Base-by-base conservation (phyloP, 1,284 basidiomycete species). In the Trametes versicolor region DNA sequence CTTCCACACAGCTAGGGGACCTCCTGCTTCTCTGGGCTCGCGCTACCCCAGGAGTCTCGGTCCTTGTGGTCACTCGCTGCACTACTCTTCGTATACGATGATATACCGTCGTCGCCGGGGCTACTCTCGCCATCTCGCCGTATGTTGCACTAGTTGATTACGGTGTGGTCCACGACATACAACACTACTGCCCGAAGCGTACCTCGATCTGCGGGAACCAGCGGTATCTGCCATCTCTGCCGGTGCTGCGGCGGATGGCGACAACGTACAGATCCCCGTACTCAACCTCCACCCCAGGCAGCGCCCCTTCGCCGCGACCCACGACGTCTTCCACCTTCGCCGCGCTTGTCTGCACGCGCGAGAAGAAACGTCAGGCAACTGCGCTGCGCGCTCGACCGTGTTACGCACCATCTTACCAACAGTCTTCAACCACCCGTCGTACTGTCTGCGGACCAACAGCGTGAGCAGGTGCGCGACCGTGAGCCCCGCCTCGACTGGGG, bases 161-260 rank as follows among this genome's bases (percentile, higher is more conserved):
- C 29, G 8, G 29, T 8, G 8, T 32, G 29, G 29, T 32, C 29
- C 29, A 32, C 29, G 29, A 8, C 29, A 32, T 32, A 32, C 29
- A 32, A 32, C 29, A 32, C 29, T 32, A 32, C 13, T 39, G 3
- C 41, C 27, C 17, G 41, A 60, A 29, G 19, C 51, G 29, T 19
- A 60, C 43, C 23, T 60, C 59, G 10, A 60, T 41, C 43, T 60
- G 51, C 17, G 59, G 59, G 23, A 60, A 60, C 51, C 50, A 48
- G 13, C 59, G 59, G 13, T 48, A 5, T 12, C 58, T 23, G n/a
- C 58, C 58, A 37, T 60, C 50, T 19, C n/a, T 32, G n/a, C 41
- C 50, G n/a, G 29, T 27, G 59, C 59, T 53, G 2, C 51, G 59
- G 2, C 58, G 49, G 27, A 60, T 54, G 21, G 59, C 59, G 34